phyloP scores from a whole-genome alignment of 2,329 filamentous ascomycete genomes.

The Alternaria atra region DNA sequence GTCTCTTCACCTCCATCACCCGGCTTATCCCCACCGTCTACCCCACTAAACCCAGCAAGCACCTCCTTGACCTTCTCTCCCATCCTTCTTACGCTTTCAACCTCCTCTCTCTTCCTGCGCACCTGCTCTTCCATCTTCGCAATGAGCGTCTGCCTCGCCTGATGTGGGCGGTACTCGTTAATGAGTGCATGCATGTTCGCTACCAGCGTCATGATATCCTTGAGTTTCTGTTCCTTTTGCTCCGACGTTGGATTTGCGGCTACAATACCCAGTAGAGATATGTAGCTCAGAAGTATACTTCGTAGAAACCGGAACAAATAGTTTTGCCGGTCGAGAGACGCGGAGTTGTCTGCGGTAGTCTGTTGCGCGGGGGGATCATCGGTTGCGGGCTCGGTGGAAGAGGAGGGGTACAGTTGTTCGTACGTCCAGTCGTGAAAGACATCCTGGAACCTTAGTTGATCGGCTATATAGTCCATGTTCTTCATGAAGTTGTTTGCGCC shows the following conservation, averaged over 20 bases:
- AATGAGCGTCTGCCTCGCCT: constrained; percentile 88
- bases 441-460: constrained; percentile 44
- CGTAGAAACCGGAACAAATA: constrained; percentile 82
- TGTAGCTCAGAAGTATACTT: constrained; percentile 85
- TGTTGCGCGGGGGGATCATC: constrained; percentile 36
- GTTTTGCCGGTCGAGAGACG: constrained; percentile 60
- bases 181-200: constrained; percentile 93
- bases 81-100: constrained; percentile 71
- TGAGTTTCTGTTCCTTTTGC: constrained; percentile 74
- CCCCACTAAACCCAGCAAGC: constrained; percentile 70
- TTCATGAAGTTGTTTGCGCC: constrained; percentile 37
- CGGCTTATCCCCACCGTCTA: constrained; percentile 13
- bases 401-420: constrained; percentile 70
- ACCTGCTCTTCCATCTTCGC: constrained; percentile 87
- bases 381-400: constrained; percentile 2
- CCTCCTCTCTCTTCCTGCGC: constrained; percentile 75
- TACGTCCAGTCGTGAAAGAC: constrained; percentile 76
- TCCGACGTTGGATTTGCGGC: constrained; percentile 70
- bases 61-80: constrained; percentile 77
- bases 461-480: constrained; percentile 36
- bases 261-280: constrained; percentile 81
- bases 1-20: constrained; percentile 13
- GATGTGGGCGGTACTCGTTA: constrained; percentile 93
- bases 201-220: constrained; percentile 81
- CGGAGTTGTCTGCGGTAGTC: constrained; percentile 55